phyloP scores from a whole-genome alignment of 2,329 filamentous ascomycete species.

The Cladobotryum mycophilum region DNA sequence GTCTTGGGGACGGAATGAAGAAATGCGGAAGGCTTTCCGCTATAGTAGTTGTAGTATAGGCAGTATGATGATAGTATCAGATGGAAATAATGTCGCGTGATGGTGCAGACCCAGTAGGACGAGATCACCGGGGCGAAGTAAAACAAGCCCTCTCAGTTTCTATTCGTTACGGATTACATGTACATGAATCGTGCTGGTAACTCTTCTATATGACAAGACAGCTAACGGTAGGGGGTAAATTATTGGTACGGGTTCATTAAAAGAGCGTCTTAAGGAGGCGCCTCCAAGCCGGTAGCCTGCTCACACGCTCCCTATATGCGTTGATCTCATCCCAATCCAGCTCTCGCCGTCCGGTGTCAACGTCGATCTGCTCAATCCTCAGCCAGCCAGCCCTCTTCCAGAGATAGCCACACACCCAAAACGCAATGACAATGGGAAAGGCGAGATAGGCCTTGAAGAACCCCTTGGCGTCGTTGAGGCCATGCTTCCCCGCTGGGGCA shows the following conservation, averaged over 20 bases:
- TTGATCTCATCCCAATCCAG: constrained; percentile 59
- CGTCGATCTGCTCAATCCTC: constrained; percentile 53
- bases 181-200: too few species aligned
- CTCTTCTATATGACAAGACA: too few species aligned
- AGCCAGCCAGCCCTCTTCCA: constrained; percentile 62
- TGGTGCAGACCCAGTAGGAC: too few species aligned
- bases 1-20: too few species aligned
- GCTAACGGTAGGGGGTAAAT: too few species aligned
- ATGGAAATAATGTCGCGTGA: too few species aligned
- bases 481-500: constrained; percentile 26
- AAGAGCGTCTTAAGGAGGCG: constrained; percentile 27
- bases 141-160: too few species aligned
- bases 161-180: too few species aligned
- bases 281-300: constrained; percentile 44
- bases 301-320: constrained; percentile 42
- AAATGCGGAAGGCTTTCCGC: too few species aligned
- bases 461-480: constrained; percentile 34
- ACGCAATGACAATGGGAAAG: constrained; percentile 45
- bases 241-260: constrained; percentile 13
- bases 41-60: too few species aligned
- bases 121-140: too few species aligned
- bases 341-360: constrained; percentile 59
- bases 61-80: too few species aligned
- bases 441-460: constrained; percentile 52
- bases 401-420: constrained; percentile 51